Evolutionary conservation across 768 basidiomycete species (phyloP).

Genomic region (Coprinellus micaceus): DNA sequence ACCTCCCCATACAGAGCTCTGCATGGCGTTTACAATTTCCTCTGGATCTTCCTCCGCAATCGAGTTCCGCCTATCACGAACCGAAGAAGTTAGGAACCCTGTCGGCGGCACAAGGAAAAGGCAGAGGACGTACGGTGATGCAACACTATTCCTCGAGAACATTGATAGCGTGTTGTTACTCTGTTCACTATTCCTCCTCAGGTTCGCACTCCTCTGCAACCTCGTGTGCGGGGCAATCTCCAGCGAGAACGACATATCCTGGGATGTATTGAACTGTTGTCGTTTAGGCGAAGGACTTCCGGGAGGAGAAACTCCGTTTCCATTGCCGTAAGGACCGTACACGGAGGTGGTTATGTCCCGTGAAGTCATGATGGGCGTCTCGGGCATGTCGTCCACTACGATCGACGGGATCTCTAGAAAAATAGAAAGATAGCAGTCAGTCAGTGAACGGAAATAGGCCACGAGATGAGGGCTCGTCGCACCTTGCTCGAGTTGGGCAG

Average conservation of each 20-base stretch:
- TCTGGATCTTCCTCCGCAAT: conserved; percentile 43
- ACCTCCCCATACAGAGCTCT: conserved; percentile 74
- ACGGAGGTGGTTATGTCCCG: conserved; percentile 53
- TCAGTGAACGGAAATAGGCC: neutral
- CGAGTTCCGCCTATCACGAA: conserved; percentile 31
- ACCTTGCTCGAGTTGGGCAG: conserved; percentile 41
- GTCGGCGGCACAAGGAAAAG: neutral
- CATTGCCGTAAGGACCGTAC: too few species aligned
- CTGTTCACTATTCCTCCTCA: conserved; percentile 51
- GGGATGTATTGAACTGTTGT: conserved; percentile 30
- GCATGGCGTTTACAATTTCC: conserved; percentile 54
- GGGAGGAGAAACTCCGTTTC: too few species aligned
- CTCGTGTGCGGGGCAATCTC: conserved; percentile 38
- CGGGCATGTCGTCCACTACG: conserved; percentile 56
- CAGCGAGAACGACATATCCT: conserved; percentile 45
- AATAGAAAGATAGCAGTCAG: neutral
- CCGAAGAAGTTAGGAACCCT: conserved; percentile 8
- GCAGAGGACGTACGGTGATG: conserved; percentile 53
- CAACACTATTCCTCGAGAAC: conserved; percentile 49
- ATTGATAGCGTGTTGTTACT: conserved; percentile 34
- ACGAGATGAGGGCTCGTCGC: conserved; percentile 8
- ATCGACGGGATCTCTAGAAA: conserved; percentile 65
- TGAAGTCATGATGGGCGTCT: conserved; percentile 49
- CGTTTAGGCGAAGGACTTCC: conserved; percentile 38
- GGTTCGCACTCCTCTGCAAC: conserved; percentile 48